Conservation (phyloP, 1,284 basidiomycete species). For the Hymenochaete sp. region DNA sequence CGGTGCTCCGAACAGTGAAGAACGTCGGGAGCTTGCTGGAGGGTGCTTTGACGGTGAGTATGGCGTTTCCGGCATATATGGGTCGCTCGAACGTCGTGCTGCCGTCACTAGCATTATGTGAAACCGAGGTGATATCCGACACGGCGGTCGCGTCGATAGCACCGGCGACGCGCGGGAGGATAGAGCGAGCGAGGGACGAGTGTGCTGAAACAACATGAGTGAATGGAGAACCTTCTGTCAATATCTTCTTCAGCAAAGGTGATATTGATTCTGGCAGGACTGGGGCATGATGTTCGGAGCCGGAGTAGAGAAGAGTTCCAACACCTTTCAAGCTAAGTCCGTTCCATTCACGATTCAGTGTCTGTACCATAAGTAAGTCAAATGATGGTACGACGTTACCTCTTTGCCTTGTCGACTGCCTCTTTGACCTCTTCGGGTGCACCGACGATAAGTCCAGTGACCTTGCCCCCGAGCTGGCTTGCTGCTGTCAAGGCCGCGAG, state of each 20-base stretch:
- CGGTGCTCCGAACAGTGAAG: constrained; percentile 93
- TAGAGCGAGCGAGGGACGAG: constrained; percentile 64
- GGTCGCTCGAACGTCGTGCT: constrained; percentile 82
- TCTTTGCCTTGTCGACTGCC: constrained; percentile 72
- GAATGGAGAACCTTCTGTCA: constrained; percentile 41
- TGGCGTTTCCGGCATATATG: constrained; percentile 98
- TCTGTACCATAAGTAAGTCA: neutral
- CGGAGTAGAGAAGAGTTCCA: constrained; percentile 33
- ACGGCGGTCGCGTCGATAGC: constrained; percentile 79
- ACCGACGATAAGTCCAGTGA: constrained; percentile 85
- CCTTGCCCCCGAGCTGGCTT: constrained; percentile 72
- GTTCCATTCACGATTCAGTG: constrained; percentile 1
- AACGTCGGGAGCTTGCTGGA: constrained; percentile 77
- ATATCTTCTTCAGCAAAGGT: constrained; percentile 35
- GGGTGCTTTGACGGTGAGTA: constrained; percentile 82
- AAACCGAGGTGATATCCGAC: constrained; percentile 83
- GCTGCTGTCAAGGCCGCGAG: constrained; percentile 89
- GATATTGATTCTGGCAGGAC: constrained; percentile 35
- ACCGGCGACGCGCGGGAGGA: constrained; percentile 86
- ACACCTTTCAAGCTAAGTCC: constrained; percentile 31
- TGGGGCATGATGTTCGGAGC: constrained; percentile 42
- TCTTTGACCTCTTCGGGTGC: constrained; percentile 59
- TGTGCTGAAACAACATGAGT: constrained; percentile 88
- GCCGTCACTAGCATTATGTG: constrained; percentile 66
- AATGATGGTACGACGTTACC: constrained; percentile 34